Evolutionary conservation across 148 eudicot species (phyloP).

Genomic region (Vaccinium corymbosum): DNA sequence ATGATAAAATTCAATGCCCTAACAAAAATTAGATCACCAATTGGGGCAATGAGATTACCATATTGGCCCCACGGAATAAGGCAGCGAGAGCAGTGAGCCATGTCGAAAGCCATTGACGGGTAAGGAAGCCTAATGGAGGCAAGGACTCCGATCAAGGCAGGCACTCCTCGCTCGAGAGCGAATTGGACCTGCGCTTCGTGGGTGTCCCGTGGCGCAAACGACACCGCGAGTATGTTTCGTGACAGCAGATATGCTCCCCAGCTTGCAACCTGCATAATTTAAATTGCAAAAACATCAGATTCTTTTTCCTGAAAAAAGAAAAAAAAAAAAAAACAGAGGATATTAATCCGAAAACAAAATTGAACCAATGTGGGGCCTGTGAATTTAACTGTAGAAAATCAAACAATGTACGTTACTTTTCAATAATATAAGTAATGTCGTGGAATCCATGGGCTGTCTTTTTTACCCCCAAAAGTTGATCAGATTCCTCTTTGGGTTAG

Average conservation of each 20-base stretch:
- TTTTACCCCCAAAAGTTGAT: background rate
- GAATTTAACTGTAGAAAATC: background rate
- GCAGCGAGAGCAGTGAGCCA: slow-evolving; percentile 94
- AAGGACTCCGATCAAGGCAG: slow-evolving; percentile 65
- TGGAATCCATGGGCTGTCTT: background rate
- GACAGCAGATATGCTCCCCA: slow-evolving; percentile 77
- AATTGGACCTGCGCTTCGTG: slow-evolving; percentile 89
- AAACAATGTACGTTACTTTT: background rate
- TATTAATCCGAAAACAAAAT: background rate
- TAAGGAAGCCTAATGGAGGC: slow-evolving; percentile 70
- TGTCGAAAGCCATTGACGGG: slow-evolving; percentile 72
- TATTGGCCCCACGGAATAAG: slow-evolving; percentile 80
- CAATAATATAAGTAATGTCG: background rate
- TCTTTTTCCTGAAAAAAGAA: background rate
- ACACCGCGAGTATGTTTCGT: slow-evolving; percentile 53
- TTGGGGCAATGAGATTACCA: slow-evolving; percentile 30
- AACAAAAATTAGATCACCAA: background rate
- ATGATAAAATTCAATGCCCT: background rate
- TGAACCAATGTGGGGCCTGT: background rate
- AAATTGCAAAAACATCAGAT: background rate
- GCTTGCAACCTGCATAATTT: slow-evolving; percentile 52
- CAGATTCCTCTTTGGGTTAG: background rate
- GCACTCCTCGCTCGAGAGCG: slow-evolving; percentile 73
- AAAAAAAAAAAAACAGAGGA: background rate
- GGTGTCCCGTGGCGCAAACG: slow-evolving; percentile 76